phyloP scores from a whole-genome alignment of 148 eudicot genomes.

The Suaeda aralocaspica region DNA sequence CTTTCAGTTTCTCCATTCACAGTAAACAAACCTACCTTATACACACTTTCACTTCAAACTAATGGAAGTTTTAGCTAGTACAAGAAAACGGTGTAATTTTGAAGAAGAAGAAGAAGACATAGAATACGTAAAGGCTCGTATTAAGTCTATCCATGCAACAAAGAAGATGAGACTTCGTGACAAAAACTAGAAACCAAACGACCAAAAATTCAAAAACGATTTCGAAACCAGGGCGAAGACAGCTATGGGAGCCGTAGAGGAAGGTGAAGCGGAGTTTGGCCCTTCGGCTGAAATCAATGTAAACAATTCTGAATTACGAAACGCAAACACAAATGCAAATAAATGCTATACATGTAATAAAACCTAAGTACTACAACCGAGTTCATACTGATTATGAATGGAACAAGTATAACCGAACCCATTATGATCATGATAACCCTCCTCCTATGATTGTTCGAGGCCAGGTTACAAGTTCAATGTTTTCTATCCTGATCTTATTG shows the following conservation, averaged over 20 bases:
- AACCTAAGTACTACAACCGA: slow-evolving; percentile 91
- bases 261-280: slow-evolving; percentile 90
- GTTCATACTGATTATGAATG: slow-evolving; percentile 97
- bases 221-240: no score
- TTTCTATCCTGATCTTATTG: slow-evolving; percentile 92
- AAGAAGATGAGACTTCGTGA: not conserved
- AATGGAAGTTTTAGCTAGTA: not conserved
- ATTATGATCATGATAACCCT: slow-evolving; percentile 89
- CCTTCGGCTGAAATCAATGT: slow-evolving; percentile 73
- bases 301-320: no score
- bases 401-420: slow-evolving; percentile 97
- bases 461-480: slow-evolving; percentile 88
- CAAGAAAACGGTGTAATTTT: not conserved
- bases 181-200: no score
- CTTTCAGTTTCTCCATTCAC: no score
- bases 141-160: not conserved
- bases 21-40: no score
- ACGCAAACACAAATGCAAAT: no score
- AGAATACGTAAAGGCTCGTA: not conserved
- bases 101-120: not conserved
- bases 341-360: no score
- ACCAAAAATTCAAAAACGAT: no score
- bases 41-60: no score
- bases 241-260: slow-evolving; percentile 81
- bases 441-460: slow-evolving; percentile 95